Evolutionary conservation across 2,329 filamentous ascomycete genomes (phyloP), one percentile per base, ranked within the genome.

Genomic region (Harringtonia lauricola): DNA sequence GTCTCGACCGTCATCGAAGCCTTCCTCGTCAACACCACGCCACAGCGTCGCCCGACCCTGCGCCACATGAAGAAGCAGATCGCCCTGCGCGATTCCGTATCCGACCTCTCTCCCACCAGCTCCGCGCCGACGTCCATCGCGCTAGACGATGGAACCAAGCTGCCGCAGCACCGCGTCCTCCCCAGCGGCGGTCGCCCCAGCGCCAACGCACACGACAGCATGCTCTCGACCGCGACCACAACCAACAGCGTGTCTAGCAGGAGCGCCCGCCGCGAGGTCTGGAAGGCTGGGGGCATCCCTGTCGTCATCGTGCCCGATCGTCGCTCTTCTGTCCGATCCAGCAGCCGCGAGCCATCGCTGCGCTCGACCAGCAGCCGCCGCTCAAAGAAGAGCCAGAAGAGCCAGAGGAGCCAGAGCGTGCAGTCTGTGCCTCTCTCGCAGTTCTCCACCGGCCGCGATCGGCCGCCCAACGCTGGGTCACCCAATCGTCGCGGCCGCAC

Each of bases 261-360:
- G 8, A 75, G 66, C 51, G 73, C 74, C 4, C 65, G 78, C n/a
- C 68, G 71, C 15, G 74, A 79, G 28, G 62, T 81, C 3, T 68
- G 71, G 64, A 79, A 72, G 50, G 72, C 60, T 42, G 78, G 77
- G 8, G 75, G 65, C 3, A 76, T 82, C 10, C 78, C 78, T 2
- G 77, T 82, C 8, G 67, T 80, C 8, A 66, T 82, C 18, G 71
- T 82, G 41, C 78, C 78, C 8, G 71, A 74, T 44, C 72, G 78
- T 15, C 64, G 59, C 15, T 73, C 76, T 8, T 79, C 75, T 4
- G 59, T 67, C 12, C 71, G 69, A 46, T 67, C 71, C 8, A 64
- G 55, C 42, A 66, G 64, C 30, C 63, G 55, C 36, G 64, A 74
- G 28, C 73, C 71, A 4, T 80, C 76, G 2, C 59, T 80, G 15